Conservation (phyloP, 2,329 filamentous ascomycete species). For the Leptoxyphium fumago region DNA sequence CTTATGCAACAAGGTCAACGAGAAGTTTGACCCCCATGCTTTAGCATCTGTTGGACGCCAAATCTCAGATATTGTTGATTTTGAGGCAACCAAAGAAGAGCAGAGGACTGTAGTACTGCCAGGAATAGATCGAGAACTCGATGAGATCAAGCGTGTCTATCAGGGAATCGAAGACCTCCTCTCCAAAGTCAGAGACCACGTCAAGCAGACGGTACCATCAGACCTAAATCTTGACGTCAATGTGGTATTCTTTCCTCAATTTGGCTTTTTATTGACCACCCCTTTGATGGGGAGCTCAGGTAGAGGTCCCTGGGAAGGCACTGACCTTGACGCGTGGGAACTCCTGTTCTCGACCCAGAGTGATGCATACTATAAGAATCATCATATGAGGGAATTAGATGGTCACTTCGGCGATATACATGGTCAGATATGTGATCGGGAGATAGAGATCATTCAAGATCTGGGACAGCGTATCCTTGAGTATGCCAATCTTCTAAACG, state of each 20-base stretch:
- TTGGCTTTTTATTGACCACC: constrained; percentile 77
- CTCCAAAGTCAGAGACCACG: constrained; percentile 47
- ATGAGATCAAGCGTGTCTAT: constrained; percentile 63
- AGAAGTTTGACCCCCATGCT: constrained; percentile 42
- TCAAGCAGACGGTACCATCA: constrained; percentile 49
- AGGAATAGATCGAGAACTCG: constrained; percentile 60
- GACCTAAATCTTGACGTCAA: constrained; percentile 43
- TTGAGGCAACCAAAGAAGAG: constrained; percentile 57
- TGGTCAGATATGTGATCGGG: constrained; percentile 68
- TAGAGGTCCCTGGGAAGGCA: constrained; percentile 47
- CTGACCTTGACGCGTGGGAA: constrained; percentile 52
- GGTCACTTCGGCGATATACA: constrained; percentile 72
- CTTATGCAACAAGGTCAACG: constrained; percentile 44
- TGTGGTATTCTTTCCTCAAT: constrained; percentile 80
- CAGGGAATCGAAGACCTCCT: constrained; percentile 64
- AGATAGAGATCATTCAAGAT: constrained; percentile 75
- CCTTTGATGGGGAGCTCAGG: constrained; percentile 45
- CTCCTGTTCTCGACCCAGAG: constrained; percentile 56
- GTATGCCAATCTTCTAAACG: constrained; percentile 49
- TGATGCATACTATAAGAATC: constrained; percentile 74
- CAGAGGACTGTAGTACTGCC: constrained; percentile 57
- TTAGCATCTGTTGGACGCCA: constrained; percentile 53
- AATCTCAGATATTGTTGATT: constrained; percentile 64
- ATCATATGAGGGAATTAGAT: constrained; percentile 67
- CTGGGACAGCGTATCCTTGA: constrained; percentile 57